Conservation (phyloP, 192 early-diverging fungal genomes). For the Backusella liffmaniae region DNA sequence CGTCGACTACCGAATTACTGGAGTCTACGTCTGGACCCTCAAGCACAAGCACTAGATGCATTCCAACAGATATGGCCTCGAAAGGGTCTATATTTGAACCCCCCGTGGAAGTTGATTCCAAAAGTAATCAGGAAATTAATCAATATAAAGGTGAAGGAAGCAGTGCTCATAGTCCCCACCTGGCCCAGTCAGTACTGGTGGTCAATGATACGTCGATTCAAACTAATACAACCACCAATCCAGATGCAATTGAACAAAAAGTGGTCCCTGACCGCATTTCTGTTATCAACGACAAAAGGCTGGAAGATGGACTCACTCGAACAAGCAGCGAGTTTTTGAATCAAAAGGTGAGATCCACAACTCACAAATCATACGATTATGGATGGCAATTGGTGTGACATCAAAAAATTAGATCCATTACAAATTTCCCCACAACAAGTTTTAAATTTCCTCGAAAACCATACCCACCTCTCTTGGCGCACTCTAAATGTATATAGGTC, state of each 20-base stretch:
- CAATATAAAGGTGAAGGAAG: neutral
- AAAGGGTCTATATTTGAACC: too few species aligned
- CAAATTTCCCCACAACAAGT: neutral
- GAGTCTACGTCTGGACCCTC: too few species aligned
- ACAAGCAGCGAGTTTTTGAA: neutral
- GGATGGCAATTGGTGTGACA: neutral
- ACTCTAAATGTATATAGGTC: slow-evolving; percentile 10
- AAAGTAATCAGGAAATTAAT: too few species aligned
- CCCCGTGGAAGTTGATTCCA: too few species aligned
- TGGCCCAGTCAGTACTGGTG: slow-evolving; percentile 10
- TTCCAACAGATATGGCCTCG: too few species aligned
- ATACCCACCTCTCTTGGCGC: neutral
- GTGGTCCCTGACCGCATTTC: slow-evolving; percentile 8
- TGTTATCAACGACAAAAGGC: slow-evolving; percentile 9
- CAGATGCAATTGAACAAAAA: neutral
- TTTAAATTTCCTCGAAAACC: neutral
- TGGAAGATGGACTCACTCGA: neutral
- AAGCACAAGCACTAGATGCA: too few species aligned
- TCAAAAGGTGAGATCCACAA: too few species aligned
- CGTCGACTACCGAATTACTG: too few species aligned
- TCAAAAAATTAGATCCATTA: neutral
- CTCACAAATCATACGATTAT: neutral
- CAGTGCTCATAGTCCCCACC: neutral
- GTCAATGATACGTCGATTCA: neutral
- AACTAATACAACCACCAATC: neutral